Evolutionary conservation across 495 filamentous ascomycete species (phyloP).

Genomic region (Tuber borchii): DNA sequence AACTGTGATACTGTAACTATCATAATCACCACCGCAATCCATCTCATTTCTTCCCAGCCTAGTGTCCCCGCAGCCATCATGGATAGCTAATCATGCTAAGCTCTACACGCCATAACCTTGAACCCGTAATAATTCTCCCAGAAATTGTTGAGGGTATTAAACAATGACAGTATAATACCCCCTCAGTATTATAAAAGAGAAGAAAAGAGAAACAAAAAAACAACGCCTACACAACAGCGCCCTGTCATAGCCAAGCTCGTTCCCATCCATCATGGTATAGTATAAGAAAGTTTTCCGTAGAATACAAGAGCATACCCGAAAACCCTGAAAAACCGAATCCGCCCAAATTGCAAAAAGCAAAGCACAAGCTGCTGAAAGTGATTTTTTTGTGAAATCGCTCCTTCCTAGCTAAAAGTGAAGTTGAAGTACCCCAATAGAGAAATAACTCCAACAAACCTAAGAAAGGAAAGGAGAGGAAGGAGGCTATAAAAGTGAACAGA

Average conservation of each 20-base stretch:
- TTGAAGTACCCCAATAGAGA: neutral
- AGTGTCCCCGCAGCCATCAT: neutral
- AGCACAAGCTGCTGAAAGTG: neutral
- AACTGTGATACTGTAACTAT: neutral
- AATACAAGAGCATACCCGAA: neutral
- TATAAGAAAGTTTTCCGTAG: conserved; percentile 2
- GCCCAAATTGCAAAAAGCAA: neutral
- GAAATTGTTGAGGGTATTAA: neutral
- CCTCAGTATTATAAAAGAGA: neutral
- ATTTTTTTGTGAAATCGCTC: neutral
- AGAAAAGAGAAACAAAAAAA: neutral
- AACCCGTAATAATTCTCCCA: neutral
- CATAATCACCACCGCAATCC: neutral
- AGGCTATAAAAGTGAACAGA: conserved; percentile 6
- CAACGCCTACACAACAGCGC: conserved; percentile 1
- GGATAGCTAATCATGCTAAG: neutral
- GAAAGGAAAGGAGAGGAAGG: neutral
- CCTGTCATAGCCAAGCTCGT: neutral
- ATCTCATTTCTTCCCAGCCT: neutral
- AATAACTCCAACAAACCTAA: conserved; percentile 3
- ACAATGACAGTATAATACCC: neutral
- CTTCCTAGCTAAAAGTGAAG: neutral
- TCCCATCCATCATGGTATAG: neutral
- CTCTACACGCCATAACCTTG: neutral
- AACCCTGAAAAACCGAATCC: neutral